phyloP scores from a whole-genome alignment of 2,329 filamentous ascomycete species.

The Alternaria dauci region DNA sequence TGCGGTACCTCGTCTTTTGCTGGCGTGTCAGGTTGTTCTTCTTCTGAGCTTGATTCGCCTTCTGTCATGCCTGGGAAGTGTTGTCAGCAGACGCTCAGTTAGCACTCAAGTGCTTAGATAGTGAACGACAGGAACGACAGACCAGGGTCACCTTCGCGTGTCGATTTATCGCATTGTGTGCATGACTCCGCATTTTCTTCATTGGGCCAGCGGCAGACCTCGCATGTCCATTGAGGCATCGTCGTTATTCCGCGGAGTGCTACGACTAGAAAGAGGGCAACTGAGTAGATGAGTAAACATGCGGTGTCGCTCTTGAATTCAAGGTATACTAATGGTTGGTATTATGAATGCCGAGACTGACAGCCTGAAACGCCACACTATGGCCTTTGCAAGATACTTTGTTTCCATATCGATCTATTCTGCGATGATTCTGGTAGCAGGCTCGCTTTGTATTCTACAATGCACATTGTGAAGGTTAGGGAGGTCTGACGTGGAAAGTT shows the following conservation, averaged over 20 bases:
- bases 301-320: no score
- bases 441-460: background rate
- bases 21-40: background rate
- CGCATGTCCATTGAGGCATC: background rate
- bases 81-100: background rate
- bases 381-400: no score
- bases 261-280: background rate
- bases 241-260: background rate
- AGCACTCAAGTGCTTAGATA: background rate
- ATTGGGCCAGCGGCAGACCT: background rate
- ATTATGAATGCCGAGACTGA: background rate
- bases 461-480: background rate
- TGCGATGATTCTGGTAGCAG: background rate
- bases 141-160: background rate
- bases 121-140: background rate
- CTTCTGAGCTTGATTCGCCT: background rate
- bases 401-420: background rate
- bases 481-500: no score
- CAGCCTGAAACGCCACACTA: no score
- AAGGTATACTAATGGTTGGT: background rate
- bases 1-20: background rate
- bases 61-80: background rate
- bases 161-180: background rate
- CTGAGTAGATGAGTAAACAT: no score
- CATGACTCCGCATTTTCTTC: background rate